Evolutionary conservation across 805 yeast species (phyloP).

Genomic region (Metschnikowia shivogae): DNA sequence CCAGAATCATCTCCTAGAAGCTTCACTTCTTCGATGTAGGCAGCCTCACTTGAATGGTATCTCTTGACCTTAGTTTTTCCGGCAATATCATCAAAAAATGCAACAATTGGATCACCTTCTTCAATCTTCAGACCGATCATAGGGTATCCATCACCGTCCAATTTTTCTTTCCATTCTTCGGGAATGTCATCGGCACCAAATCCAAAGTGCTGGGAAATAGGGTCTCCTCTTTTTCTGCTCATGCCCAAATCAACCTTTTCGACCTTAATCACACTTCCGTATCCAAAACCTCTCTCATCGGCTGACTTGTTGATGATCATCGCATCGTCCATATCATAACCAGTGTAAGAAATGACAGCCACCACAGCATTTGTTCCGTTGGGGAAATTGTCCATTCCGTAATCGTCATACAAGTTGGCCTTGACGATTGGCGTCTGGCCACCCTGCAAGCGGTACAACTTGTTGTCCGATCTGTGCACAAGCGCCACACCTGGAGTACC

Average conservation of each 20-base stretch:
- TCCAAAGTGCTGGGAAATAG: constrained; percentile 90
- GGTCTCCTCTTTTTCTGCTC: constrained; percentile 86
- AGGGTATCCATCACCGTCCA: constrained; percentile 93
- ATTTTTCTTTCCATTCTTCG: constrained; percentile 77
- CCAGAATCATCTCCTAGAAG: constrained; percentile 76
- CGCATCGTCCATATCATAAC: constrained; percentile 99
- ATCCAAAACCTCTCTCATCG: constrained; percentile 96
- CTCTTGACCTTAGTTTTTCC: constrained; percentile 91
- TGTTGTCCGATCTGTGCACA: constrained; percentile 89
- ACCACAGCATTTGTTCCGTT: constrained; percentile 98
- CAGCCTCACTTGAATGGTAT: constrained; percentile 92
- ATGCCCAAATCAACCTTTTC: constrained; percentile 82
- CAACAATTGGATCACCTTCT: constrained; percentile 95
- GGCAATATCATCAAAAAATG: constrained; percentile 83
- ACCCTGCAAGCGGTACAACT: constrained; percentile 83
- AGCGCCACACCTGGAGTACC: constrained; percentile 99
- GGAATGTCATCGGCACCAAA: constrained; percentile 95
- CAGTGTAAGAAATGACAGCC: constrained; percentile 97
- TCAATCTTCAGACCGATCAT: constrained; percentile 79
- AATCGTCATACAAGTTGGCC: constrained; percentile 88
- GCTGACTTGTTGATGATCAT: constrained; percentile 97
- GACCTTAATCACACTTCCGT: constrained; percentile 93
- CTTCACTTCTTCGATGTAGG: constrained; percentile 92
- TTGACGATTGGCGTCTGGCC: constrained; percentile 98
- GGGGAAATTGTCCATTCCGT: constrained; percentile 98